Conservation (phyloP, 2,329 filamentous ascomycete species). For the Penicillium sp. region DNA sequence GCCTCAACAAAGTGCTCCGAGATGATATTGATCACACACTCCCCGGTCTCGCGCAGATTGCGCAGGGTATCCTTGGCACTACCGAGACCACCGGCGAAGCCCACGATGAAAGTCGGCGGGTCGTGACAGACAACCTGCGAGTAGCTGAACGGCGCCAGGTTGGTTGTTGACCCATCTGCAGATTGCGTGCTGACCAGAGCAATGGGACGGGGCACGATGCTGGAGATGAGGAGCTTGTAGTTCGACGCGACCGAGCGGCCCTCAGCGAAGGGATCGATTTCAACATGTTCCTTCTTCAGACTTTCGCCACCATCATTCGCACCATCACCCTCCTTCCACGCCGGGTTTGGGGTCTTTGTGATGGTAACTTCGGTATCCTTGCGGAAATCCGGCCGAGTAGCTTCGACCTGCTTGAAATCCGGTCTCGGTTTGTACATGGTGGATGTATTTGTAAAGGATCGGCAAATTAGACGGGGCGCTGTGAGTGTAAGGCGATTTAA, state of each 20-base stretch:
- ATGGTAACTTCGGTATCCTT: conserved; percentile 33
- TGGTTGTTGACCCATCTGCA: conserved; percentile 64
- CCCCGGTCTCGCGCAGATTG: conserved; percentile 69
- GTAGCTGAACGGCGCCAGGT: conserved; percentile 86
- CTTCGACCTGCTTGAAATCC: conserved; percentile 42
- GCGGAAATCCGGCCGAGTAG: conserved; percentile 44
- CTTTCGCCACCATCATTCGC: conserved; percentile 48
- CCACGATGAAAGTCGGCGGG: conserved; percentile 76
- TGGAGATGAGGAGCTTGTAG: conserved; percentile 89
- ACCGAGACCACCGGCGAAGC: conserved; percentile 58
- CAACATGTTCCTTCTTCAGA: conserved; percentile 62
- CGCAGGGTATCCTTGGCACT: conserved; percentile 74
- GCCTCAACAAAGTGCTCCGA: conserved; percentile 82
- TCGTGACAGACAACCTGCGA: conserved; percentile 83
- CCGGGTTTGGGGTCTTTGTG: conserved; percentile 43
- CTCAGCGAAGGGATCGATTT: conserved; percentile 77
- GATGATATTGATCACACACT: conserved; percentile 87
- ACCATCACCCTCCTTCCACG: conserved; percentile 46
- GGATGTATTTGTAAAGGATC: conserved; percentile 22
- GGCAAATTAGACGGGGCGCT: background rate
- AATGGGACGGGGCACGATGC: conserved; percentile 79
- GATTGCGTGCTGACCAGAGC: conserved; percentile 61
- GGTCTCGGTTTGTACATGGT: conserved; percentile 26
- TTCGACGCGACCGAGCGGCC: conserved; percentile 70
- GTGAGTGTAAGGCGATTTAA: background rate